Conservation (phyloP, 139 green algal genomes). For the Parachlorella kessleri region DNA sequence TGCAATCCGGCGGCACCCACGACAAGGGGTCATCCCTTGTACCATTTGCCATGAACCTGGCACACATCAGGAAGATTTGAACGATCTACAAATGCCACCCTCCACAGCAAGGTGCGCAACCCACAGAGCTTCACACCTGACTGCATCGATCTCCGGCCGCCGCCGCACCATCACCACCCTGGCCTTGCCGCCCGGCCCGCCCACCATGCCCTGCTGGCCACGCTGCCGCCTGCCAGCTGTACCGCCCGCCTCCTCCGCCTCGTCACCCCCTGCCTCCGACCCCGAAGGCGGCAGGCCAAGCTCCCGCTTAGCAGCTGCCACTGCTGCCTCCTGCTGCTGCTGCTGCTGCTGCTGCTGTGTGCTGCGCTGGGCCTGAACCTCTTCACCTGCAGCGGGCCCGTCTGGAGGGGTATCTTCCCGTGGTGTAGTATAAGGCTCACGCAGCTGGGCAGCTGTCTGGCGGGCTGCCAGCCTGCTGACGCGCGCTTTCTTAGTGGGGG, state of each 20-base stretch:
- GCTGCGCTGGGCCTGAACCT: no score
- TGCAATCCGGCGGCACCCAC: no score
- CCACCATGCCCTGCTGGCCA: not conserved
- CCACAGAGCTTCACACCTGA: no score
- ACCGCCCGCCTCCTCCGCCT: not conserved
- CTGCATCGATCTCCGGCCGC: constrained; percentile 27
- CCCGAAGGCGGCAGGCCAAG: constrained; percentile 8
- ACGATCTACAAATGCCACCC: no score
- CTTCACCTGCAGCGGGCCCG: no score
- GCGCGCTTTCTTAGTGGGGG: constrained; percentile 12
- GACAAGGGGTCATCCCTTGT: no score
- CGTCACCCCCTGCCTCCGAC: not conserved
- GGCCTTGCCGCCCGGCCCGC: not conserved
- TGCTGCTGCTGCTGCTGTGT: not conserved
- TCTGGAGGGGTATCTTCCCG: no score
- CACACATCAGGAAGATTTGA: no score
- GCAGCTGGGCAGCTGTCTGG: no score
- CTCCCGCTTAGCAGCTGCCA: not conserved
- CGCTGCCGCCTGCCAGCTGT: not conserved
- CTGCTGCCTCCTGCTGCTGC: not conserved
- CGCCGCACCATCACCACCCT: constrained; percentile 28
- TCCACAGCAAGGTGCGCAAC: no score
- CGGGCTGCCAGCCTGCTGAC: not conserved
- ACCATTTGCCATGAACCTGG: no score
- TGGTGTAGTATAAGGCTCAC: no score